These are phyloP conservation scores for Verticillium isaacii DNA, from an alignment of 2,329 filamentous ascomycete genomes.

Conservation along the genomic window DNA sequence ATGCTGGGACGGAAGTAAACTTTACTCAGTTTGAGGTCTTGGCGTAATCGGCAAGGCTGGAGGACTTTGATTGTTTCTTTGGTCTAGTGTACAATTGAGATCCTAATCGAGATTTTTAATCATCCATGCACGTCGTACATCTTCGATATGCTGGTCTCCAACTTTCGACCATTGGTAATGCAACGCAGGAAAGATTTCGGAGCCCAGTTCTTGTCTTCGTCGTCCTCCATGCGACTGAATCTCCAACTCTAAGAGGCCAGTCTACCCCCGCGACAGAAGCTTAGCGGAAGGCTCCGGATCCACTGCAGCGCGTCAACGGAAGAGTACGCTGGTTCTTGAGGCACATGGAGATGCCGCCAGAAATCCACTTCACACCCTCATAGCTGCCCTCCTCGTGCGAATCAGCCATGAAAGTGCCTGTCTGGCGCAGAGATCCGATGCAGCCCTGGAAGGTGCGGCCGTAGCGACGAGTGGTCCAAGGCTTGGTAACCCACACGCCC, in stretches of 20 bases:
- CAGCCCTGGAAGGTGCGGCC: conserved; percentile 10
- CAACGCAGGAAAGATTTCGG: too few relatives aligned
- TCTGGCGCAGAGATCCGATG: conserved; percentile 4
- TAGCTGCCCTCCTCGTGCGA: conserved; percentile 8
- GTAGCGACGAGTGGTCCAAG: conserved; percentile 10
- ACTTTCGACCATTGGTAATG: too few relatives aligned
- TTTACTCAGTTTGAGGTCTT: neutral
- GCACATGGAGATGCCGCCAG: conserved; percentile 7
- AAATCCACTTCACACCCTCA: conserved; percentile 6
- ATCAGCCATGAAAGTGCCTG: conserved; percentile 9
- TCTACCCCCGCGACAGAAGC: neutral
- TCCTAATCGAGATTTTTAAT: too few relatives aligned
- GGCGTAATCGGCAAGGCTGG: too few relatives aligned
- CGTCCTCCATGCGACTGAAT: too few relatives aligned
- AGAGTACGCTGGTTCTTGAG: neutral
- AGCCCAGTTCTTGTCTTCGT: too few relatives aligned
- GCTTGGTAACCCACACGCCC: conserved; percentile 6
- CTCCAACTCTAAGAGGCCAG: too few relatives aligned
- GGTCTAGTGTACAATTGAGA: too few relatives aligned
- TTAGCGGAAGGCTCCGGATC: neutral
- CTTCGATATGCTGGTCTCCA: too few relatives aligned
- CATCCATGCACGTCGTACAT: too few relatives aligned
- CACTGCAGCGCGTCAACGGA: neutral
- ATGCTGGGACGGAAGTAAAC: neutral
- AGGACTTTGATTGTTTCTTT: too few relatives aligned